Evolutionary conservation across 2,329 filamentous ascomycete species (phyloP), one percentile per base, ranked within the genome.

Genomic region (Calonectria hongkongensis): DNA sequence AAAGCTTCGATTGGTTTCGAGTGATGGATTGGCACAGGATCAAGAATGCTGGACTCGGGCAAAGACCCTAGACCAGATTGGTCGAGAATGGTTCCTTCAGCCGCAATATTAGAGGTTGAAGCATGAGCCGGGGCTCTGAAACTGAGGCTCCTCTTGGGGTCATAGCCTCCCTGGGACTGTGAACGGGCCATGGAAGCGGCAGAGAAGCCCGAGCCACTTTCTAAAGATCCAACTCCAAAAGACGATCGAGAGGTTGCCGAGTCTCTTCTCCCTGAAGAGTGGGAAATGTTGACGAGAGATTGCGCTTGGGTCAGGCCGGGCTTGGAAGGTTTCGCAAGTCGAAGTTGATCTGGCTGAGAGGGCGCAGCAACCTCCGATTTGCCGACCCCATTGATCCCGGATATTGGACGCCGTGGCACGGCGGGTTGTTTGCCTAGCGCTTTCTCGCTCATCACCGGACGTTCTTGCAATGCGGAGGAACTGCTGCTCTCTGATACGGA

Each of bases 381-480:
- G 8, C 47, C 48, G 10, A 64, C 30, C 50, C 68, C 73, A 21
- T 77, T 75, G 48, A 54, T 74, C 30, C 78, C 70, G 10, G 74
- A 68, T n/a, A 67, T 70, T 4, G 70, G 48, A 45, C 71, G 78
- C 63, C 71, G 65, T 9, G 75, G 71, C 13, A 75, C 75, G 6
- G 76, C 83, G 12, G 87, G 87, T 60, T 84, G 86, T 73, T 90
- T 90, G 3, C 88, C 89, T 13, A 85, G 83, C 27, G 87, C 85
- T 76, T 89, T 90, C 18, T 84, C 82, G 74, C 86, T 88, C 68
- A 83, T 76, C n/a, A 51, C 33, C 43, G 63, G 73, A 18, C 51
- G 70, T 30, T 72, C 73, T 13, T 71, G 63, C 2, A 47, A 15
- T 51, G 66, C 66, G 18, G 69, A 56, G 0, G 70, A 72, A 30